Conservation (phyloP, 1,284 basidiomycete species). For the Irpex lacteus region DNA sequence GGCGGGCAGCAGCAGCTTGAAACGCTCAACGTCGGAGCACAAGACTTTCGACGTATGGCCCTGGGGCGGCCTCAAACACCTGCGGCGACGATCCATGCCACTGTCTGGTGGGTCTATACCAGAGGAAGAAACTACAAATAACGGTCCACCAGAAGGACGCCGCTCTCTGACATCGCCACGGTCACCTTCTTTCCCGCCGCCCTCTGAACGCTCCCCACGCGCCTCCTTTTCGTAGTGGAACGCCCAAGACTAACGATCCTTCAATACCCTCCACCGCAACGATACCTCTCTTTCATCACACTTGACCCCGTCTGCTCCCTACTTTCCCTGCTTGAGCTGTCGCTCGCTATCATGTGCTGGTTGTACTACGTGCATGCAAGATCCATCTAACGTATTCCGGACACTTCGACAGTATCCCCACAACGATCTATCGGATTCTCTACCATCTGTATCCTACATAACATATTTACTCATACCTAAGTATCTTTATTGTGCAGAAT, state of each 20-base stretch:
- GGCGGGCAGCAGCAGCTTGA: slow-evolving; percentile 9
- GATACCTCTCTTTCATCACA: neutral
- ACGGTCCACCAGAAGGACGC: neutral
- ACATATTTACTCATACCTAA: neutral
- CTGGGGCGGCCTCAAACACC: slow-evolving; percentile 6
- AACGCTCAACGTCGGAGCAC: slow-evolving; percentile 19
- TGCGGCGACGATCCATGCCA: slow-evolving; percentile 15
- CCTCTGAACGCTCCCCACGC: slow-evolving; percentile 1
- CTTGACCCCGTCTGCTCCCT: neutral
- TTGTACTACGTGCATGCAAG: neutral
- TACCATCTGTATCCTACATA: neutral
- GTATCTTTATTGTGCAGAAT: neutral
- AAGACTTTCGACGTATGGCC: slow-evolving; percentile 27
- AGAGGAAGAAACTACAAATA: neutral
- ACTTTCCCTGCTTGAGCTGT: neutral
- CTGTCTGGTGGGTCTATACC: slow-evolving; percentile 2
- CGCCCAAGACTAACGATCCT: neutral
- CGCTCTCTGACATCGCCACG: slow-evolving; percentile 1
- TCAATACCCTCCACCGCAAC: neutral
- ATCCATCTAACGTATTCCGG: neutral
- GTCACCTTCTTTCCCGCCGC: slow-evolving; percentile 4
- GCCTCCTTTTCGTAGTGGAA: neutral
- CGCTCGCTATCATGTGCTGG: neutral
- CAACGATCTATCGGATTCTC: neutral
- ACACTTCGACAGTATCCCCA: neutral